Evolutionary conservation across 2,329 filamentous ascomycete species (phyloP).

Genomic region (Xylaria sp.): DNA sequence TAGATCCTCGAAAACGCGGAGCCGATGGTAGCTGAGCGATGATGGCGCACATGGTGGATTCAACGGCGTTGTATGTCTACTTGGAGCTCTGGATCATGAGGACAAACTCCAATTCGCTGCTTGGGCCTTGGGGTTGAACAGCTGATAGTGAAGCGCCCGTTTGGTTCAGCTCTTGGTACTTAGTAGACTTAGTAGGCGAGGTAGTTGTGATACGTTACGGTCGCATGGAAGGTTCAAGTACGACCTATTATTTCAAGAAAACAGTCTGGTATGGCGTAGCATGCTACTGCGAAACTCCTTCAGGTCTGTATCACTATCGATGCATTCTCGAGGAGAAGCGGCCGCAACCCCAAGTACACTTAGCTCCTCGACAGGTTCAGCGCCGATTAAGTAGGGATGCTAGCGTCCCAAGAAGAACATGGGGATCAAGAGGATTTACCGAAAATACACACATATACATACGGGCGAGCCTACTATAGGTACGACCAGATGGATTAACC

Average conservation of each 20-base stretch:
- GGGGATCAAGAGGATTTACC: slow-evolving; percentile 13
- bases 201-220: slow-evolving; percentile 36
- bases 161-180: slow-evolving; percentile 25
- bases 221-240: slow-evolving; percentile 16
- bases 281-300: slow-evolving; percentile 9
- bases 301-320: slow-evolving; percentile 3
- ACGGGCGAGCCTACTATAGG: slow-evolving; percentile 19
- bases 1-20: not conserved
- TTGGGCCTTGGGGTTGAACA: slow-evolving; percentile 11
- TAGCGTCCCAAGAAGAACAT: not conserved
- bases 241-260: slow-evolving; percentile 1
- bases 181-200: too few species aligned
- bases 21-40: slow-evolving; percentile 12
- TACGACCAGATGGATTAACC: slow-evolving; percentile 11
- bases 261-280: slow-evolving; percentile 1
- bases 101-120: slow-evolving; percentile 34
- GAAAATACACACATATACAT: slow-evolving; percentile 17
- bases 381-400: not conserved
- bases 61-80: slow-evolving; percentile 7
- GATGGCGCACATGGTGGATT: slow-evolving; percentile 14
- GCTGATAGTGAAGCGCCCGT: slow-evolving; percentile 25
- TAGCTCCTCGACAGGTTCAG: slow-evolving; percentile 2
- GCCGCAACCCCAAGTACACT: not conserved
- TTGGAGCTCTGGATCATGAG: slow-evolving; percentile 6
- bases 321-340: not conserved